Evolutionary conservation across 2,329 filamentous ascomycete genomes (phyloP), one percentile per base, ranked within the genome.

Genomic region (Acrocalymma vagum): DNA sequence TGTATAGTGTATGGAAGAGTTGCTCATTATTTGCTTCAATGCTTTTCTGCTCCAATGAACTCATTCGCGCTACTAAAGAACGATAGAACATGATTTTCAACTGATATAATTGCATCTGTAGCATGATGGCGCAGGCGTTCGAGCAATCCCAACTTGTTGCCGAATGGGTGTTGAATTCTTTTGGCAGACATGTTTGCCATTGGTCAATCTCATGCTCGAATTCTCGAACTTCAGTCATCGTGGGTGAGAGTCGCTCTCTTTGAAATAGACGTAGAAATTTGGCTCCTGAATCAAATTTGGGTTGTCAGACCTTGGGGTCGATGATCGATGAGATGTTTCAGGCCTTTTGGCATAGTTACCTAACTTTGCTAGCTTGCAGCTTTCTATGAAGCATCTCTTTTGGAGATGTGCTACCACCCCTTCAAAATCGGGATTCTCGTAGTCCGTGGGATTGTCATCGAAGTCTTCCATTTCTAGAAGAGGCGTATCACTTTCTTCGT

Each of bases 401-500:
- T 24, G 14, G 13, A 14, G 13, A 35, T 14, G 8, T 16, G 3
- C 10, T 5, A 23, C 18, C 5, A 8, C 20, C 23, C 3, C 4
- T 14, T 23, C 11, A 3, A 10, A 8, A 23, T 20, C n/a, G 24
- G 9, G 6, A 11, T 24, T 22, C 15, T 5, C 22, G 13, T 24
- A 9, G 11, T 25, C 8, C n/a, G 11, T 24, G 11, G 6, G 4
- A 18, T 33, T 17, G 11, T 33, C 30, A 9, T 14, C 18, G 17
- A 23, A 40, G 29, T 40, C 23, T 18, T 21, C 29, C 8, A 33
- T 5, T 8, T 9, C n/a, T 9, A 40, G 6, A 16, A 16, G n/a
- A n/a, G 21, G 31, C 21, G 36, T 34, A 23, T 33, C 37, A 20
- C 13, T 26, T 9, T 40, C 29, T 8, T 40, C 28, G 5, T 27